Percentiles rank a stretch among this genome's conserved stretches.
phyloP scores from a whole-genome alignment of 345 rosid species.

The Combretum micranthum region DNA sequence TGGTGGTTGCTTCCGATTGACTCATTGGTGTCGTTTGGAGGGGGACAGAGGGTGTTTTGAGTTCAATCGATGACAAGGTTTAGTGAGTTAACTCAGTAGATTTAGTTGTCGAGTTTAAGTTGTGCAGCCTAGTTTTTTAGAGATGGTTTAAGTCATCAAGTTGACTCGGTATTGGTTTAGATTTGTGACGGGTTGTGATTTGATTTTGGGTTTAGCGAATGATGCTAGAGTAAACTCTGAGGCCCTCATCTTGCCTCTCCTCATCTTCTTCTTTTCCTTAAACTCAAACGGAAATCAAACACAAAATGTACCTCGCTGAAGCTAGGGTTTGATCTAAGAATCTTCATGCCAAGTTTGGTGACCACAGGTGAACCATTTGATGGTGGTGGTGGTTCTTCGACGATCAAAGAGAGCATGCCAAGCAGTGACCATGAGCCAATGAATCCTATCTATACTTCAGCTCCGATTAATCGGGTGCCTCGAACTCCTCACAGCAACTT shows the following conservation, averaged over 20 bases:
- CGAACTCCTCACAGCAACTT: slow-evolving; percentile 98
- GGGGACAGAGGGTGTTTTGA: too few species aligned
- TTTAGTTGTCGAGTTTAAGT: too few species aligned
- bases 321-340: slow-evolving; percentile 11
- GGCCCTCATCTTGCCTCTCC: slow-evolving; percentile 14
- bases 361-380: slow-evolving; percentile 9
- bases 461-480: slow-evolving; percentile 55
- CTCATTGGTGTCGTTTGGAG: too few species aligned
- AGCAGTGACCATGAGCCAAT: slow-evolving; percentile 16
- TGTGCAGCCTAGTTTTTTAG: too few species aligned
- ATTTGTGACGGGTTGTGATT: too few species aligned
- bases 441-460: slow-evolving; percentile 53
- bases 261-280: slow-evolving; percentile 13
- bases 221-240: too few species aligned
- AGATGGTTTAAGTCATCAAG: too few species aligned
- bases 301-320: background rate
- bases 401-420: background rate
- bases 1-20: too few species aligned
- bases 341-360: slow-evolving; percentile 22
- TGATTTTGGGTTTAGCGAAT: too few species aligned
- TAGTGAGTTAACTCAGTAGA: too few species aligned
- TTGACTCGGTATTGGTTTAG: too few species aligned
- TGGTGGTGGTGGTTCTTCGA: slow-evolving; percentile 3
- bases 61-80: too few species aligned
- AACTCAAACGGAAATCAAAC: background rate